phyloP scores from a whole-genome alignment of 768 basidiomycete genomes.

The Pisolithus tinctorius region DNA sequence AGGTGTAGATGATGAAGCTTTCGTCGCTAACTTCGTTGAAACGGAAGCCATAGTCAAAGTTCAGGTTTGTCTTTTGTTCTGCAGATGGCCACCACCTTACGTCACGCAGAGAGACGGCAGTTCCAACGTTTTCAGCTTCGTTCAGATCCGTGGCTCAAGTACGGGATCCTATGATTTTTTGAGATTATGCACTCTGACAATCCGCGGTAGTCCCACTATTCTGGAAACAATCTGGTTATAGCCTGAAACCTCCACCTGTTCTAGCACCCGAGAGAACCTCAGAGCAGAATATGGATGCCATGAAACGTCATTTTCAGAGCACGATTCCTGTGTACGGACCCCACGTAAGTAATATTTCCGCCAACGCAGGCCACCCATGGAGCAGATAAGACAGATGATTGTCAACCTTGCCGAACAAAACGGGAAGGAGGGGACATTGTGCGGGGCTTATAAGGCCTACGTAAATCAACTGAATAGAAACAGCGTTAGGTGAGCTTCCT shows the following conservation, averaged over 20 bases:
- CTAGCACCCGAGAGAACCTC: slow-evolving; percentile 69
- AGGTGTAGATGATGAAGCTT: slow-evolving; percentile 88
- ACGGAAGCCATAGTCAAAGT: slow-evolving; percentile 86
- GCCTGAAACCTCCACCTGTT: slow-evolving; percentile 81
- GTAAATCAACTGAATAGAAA: slow-evolving; percentile 49
- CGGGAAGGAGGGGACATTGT: slow-evolving; percentile 81
- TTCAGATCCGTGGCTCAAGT: slow-evolving; percentile 92
- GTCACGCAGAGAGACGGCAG: slow-evolving; percentile 58
- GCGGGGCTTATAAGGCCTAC: slow-evolving; percentile 68
- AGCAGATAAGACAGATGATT: slow-evolving; percentile 44
- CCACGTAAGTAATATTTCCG: slow-evolving; percentile 42
- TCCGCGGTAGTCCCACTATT: slow-evolving; percentile 69
- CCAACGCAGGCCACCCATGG: slow-evolving; percentile 1
- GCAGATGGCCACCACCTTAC: background rate
- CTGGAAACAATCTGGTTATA: slow-evolving; percentile 86
- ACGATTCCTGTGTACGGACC: slow-evolving; percentile 67
- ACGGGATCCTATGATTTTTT: background rate
- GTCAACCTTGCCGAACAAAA: slow-evolving; percentile 88
- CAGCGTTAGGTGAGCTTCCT: slow-evolving; percentile 42
- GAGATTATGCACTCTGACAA: slow-evolving; percentile 3
- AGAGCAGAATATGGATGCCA: slow-evolving; percentile 60
- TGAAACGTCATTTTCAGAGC: slow-evolving; percentile 68
- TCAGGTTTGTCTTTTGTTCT: slow-evolving; percentile 42
- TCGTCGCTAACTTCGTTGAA: slow-evolving; percentile 95
- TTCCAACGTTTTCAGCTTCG: slow-evolving; percentile 78